These are phyloP conservation scores for Earliella scabrosa DNA, from an alignment of 1,284 basidiomycete species.

Conservation along the genomic window DNA sequence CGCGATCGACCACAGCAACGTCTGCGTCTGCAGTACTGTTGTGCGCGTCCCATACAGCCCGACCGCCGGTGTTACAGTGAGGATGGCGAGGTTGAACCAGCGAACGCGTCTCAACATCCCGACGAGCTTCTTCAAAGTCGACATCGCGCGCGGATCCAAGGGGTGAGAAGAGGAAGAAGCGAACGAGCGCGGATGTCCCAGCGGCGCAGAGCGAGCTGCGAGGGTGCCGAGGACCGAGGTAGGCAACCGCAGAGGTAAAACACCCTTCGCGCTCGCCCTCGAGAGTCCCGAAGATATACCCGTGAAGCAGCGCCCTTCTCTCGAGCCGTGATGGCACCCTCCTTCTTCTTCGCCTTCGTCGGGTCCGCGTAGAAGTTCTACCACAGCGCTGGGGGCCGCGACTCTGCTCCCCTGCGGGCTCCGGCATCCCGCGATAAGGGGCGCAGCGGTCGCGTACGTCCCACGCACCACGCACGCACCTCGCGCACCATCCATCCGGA, in stretches of 20 bases:
- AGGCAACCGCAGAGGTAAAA: conserved; percentile 5
- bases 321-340: background rate
- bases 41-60: conserved; percentile 55
- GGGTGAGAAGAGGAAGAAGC: background rate
- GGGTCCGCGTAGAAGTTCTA: background rate
- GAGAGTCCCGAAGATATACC: conserved; percentile 9
- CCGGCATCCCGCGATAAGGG: conserved; percentile 10
- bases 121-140: background rate
- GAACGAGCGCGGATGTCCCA: background rate
- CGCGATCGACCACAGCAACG: conserved; percentile 48
- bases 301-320: background rate
- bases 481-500: background rate
- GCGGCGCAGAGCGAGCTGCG: background rate
- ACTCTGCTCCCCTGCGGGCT: background rate
- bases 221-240: background rate
- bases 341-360: background rate
- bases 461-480: background rate
- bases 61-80: conserved; percentile 54
- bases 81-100: conserved; percentile 40
- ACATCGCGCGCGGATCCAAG: background rate
- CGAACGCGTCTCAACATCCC: conserved; percentile 11
- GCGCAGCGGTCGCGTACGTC: conserved; percentile 2
- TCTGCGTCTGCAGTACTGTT: conserved; percentile 45
- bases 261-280: background rate
- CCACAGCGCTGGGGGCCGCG: conserved; percentile 1